Evolutionary conservation across 1,139 yeast species (phyloP).

Genomic region (Pichia terricola): DNA sequence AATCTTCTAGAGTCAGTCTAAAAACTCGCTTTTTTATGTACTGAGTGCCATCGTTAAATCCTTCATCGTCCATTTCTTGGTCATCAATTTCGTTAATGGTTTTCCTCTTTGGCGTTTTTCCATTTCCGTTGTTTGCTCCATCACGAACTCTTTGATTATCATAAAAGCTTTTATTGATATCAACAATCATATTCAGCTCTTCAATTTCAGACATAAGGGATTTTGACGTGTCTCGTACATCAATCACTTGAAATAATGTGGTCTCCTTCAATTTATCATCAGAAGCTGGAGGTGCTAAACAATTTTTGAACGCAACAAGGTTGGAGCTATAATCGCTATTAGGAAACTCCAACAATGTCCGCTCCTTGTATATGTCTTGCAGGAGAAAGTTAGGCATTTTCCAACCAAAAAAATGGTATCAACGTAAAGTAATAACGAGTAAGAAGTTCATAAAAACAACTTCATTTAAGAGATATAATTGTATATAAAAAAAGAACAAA

Average conservation of each 20-base stretch:
- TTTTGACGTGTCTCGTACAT: conserved; percentile 28
- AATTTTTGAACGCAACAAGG: conserved; percentile 4
- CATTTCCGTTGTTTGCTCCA: not conserved
- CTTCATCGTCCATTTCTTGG: conserved; percentile 5
- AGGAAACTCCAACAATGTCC: not conserved
- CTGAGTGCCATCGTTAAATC: not conserved
- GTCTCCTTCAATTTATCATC: conserved; percentile 4
- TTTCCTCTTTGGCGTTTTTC: conserved; percentile 8
- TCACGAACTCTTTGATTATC: conserved; percentile 15
- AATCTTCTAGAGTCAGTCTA: conserved; percentile 31
- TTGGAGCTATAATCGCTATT: not conserved
- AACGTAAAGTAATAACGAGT: not conserved
- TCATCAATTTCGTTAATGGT: conserved; percentile 19
- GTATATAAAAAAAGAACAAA: conserved; percentile 4
- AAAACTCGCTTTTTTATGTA: conserved; percentile 16
- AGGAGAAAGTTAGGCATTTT: conserved; percentile 4
- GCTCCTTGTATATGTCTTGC: conserved; percentile 8
- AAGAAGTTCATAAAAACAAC: not conserved
- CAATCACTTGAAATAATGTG: conserved; percentile 31
- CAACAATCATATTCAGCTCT: conserved; percentile 20
- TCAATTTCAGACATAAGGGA: conserved; percentile 30
- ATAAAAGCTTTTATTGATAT: conserved; percentile 19
- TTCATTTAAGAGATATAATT: not conserved
- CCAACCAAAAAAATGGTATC: not conserved
- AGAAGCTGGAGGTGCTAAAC: conserved; percentile 8